Evolutionary conservation across 2,329 filamentous ascomycete genomes (phyloP).

Genomic region (Trichoderma aggressivum): DNA sequence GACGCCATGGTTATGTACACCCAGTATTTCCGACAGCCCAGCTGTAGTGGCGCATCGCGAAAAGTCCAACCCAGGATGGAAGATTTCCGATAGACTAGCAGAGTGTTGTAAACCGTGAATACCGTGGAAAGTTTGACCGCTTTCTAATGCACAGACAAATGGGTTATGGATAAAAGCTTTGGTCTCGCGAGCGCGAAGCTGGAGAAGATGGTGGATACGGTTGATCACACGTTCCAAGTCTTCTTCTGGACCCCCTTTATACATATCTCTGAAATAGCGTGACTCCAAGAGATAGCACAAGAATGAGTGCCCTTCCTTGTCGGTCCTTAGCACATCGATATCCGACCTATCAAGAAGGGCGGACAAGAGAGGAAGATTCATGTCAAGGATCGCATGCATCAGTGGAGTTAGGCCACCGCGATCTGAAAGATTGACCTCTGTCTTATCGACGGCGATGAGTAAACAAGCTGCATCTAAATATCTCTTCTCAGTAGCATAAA

Average conservation of each 20-base stretch:
- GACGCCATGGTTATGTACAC: background rate
- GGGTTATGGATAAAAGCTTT: background rate
- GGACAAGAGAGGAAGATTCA: background rate
- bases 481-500: fast-evolving
- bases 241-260: background rate
- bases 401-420: fast-evolving
- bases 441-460: background rate
- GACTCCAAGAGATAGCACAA: background rate
- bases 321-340: background rate
- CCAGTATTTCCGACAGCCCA: background rate
- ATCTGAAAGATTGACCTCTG: background rate
- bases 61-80: background rate
- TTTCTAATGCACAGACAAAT: no score
- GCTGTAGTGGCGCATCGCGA: background rate
- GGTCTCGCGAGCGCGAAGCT: background rate
- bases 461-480: fast-evolving
- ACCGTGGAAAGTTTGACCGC: no score
- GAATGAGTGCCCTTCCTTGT: fast-evolving
- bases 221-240: background rate
- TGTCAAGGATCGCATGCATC: fast-evolving
- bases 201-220: background rate
- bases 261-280: background rate
- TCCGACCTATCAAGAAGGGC: background rate
- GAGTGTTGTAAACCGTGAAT: background rate
- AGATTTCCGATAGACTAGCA: background rate